phyloP scores from a whole-genome alignment of 768 basidiomycete genomes.

The Suillus bovinus region DNA sequence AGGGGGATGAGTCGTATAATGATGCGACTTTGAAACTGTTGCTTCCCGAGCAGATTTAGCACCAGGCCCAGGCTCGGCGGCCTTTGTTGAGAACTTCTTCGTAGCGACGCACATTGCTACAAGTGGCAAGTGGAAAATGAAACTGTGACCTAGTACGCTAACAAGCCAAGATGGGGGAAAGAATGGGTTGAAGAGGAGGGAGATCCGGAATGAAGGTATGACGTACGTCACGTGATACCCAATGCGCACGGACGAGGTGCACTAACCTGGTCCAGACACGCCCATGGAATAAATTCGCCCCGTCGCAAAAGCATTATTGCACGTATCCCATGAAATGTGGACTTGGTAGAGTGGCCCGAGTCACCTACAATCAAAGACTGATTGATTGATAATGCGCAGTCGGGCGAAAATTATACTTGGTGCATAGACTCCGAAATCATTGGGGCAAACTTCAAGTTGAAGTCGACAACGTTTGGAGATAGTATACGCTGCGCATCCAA shows the following conservation, averaged over 20 bases:
- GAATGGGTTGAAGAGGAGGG: constrained; percentile 23
- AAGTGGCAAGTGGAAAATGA: background rate
- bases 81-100: constrained; percentile 43
- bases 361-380: too few relatives aligned
- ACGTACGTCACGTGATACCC: constrained; percentile 26
- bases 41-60: constrained; percentile 27
- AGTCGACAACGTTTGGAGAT: too few relatives aligned
- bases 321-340: background rate
- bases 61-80: constrained; percentile 19
- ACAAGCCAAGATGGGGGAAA: constrained; percentile 12
- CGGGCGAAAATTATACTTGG: background rate
- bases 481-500: background rate
- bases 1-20: constrained; percentile 52
- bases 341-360: too few relatives aligned
- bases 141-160: too few relatives aligned
- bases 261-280: background rate
- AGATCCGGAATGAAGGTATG: constrained; percentile 22
- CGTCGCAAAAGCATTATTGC: background rate
- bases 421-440: background rate
- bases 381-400: background rate
- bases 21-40: constrained; percentile 35
- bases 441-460: background rate
- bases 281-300: background rate
- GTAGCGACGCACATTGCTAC: constrained; percentile 25
- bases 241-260: constrained; percentile 30